Percentiles rank a stretch among this genome's conserved stretches.
These are phyloP conservation scores for Annona squamosa DNA, from an alignment of 164 flowering plant species.

Conservation along the genomic window DNA sequence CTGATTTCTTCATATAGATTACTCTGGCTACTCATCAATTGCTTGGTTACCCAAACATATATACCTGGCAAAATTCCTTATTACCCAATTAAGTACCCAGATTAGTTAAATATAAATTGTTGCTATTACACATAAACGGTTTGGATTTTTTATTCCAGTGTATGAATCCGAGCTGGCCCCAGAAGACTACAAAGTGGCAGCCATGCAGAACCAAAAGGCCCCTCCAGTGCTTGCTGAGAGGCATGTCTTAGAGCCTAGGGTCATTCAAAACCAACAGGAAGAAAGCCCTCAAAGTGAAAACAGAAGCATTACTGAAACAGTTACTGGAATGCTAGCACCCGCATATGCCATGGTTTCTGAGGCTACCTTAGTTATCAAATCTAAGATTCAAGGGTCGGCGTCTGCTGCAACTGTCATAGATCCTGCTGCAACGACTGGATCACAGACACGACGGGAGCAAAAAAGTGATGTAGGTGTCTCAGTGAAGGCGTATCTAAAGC, in stretches of 20 bases:
- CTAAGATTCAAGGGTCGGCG: constrained; percentile 39
- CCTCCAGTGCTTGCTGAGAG: constrained; percentile 7
- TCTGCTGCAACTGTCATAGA: not conserved
- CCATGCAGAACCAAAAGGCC: constrained; percentile 25
- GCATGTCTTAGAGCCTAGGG: not conserved
- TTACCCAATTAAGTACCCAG: too few species aligned
- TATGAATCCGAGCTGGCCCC: constrained; percentile 72
- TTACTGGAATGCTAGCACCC: constrained; percentile 37
- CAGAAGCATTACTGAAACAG: constrained; percentile 26
- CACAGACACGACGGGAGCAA: constrained; percentile 4
- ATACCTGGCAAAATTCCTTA: too few species aligned
- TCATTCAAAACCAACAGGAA: not conserved
- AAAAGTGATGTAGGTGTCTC: constrained; percentile 56
- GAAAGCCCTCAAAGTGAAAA: not conserved
- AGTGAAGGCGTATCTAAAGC: constrained; percentile 54
- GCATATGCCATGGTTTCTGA: constrained; percentile 32
- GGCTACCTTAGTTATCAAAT: constrained; percentile 28
- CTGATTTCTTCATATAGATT: too few species aligned
- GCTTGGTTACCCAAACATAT: too few species aligned
- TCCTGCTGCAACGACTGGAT: constrained; percentile 5
- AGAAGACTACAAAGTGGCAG: constrained; percentile 29
- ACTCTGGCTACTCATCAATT: too few species aligned
- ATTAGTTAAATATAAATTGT: too few species aligned
- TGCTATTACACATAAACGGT: too few species aligned
- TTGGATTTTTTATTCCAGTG: constrained; percentile 30